Base-by-base conservation (phyloP, 495 filamentous ascomycete genomes). In the Pseudomonodictys pantanalensis region DNA sequence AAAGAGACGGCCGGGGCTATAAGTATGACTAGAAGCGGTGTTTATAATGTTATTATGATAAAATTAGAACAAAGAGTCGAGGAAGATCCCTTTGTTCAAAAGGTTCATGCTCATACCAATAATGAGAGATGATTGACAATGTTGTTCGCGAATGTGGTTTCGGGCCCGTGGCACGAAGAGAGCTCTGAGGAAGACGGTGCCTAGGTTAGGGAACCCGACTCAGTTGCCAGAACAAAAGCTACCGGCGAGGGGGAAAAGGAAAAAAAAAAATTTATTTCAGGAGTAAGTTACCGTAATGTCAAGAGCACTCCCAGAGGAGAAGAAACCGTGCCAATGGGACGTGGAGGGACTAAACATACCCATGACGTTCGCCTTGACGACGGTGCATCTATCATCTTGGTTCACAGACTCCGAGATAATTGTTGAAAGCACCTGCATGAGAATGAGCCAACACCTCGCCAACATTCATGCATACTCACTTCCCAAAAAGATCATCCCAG, bases 401-500 rank as follows among this genome's bases (percentile, higher is more conserved):
- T 25, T 56, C 26, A 29, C 53, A 56, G 29, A 47, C 53, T 7
- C 32, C 29, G 15, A 56, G 23, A 29, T 25, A 56, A 2, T 39
- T 24, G 17, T 29, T 46, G 2, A 47, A 28, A 3, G 41, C 53
- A 20, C 15, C 53, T 56, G 17, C 38, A 15, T 5, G 4, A 23
- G 25, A 38, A 20, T 46, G 15, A 28, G 23, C 23, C 30, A 6
- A 20, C 28, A 33, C 20, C 22, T 35, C 24, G 30, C 10, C 2
- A 9, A 9, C 11, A 17, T 9, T 10, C 22, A 32, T n/a, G 17
- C 10, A 44, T 22, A 47, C 52, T 57, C 20, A 57, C 54, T 18
- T n/a, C 54, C 26, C 20, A 57, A 12, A 23, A 57, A 57, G n/a
- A 57, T 20, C 28, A 29, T 20, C 5, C 42, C 54, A 10, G 42